phyloP scores from a whole-genome alignment of 179 eudicot species.

The Beta corolliflora region DNA sequence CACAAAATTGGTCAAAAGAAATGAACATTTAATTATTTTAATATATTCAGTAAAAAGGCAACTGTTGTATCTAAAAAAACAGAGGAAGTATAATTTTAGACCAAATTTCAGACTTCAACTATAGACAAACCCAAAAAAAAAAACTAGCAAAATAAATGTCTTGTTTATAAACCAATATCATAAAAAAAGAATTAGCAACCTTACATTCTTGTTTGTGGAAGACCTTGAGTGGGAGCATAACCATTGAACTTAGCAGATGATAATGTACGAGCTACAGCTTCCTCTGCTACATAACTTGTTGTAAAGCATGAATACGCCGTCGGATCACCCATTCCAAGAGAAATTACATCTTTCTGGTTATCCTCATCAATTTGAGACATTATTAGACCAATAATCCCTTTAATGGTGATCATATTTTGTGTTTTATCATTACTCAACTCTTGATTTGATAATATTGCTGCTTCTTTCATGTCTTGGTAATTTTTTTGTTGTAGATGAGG shows the following conservation, averaged over 20 bases:
- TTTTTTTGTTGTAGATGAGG: background rate
- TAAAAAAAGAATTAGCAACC: background rate
- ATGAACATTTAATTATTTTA: background rate
- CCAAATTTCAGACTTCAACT: background rate
- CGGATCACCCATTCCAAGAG: slow-evolving; percentile 94
- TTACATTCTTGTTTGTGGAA: slow-evolving; percentile 82
- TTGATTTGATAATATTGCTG: slow-evolving; percentile 22
- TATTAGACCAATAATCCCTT: slow-evolving; percentile 69
- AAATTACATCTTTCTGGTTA: slow-evolving; percentile 43
- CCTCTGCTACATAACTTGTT: slow-evolving; percentile 43
- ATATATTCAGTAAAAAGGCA: too few species aligned
- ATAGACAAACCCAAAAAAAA: background rate
- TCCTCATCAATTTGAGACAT: slow-evolving; percentile 51
- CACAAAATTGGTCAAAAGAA: background rate
- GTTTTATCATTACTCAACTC: slow-evolving; percentile 16
- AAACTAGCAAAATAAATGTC: background rate
- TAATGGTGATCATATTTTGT: slow-evolving; percentile 61
- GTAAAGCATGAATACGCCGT: slow-evolving; percentile 71
- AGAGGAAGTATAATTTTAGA: background rate
- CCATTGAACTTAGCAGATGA: slow-evolving; percentile 70
- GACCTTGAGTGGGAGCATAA: slow-evolving; percentile 87
- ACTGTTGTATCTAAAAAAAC: background rate
- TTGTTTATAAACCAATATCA: too few species aligned
- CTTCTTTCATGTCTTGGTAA: slow-evolving; percentile 19
- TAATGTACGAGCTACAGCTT: slow-evolving; percentile 58